Evolutionary conservation across 192 early-diverging fungal species (phyloP), one percentile per base, ranked within the genome.

Genomic region (Backusella macrospora): DNA sequence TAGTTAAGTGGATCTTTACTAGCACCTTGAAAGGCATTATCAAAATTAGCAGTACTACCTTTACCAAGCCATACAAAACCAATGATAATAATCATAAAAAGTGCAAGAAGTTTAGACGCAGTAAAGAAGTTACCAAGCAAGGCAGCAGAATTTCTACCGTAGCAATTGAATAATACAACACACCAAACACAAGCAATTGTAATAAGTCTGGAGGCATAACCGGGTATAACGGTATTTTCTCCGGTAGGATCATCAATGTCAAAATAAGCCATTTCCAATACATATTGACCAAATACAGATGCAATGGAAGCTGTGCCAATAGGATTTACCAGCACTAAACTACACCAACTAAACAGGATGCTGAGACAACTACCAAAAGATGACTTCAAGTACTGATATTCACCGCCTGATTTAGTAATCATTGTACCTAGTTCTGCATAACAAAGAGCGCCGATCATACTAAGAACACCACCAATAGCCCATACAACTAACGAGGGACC

Each of bases 351-450:
- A 78, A 93, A 78, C 42, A 80, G 78, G 70, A 91, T 63, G 72
- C 78, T 78, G 74, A 90, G 37, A 65, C 88, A 70, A 76, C 81
- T 67, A 73, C 92, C 91, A 72, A 81, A 91, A 2, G 90, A 84
- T 2, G 76, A 52, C 68, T 89, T 85, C 37, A 98, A 82, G 74
- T 96, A 98, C 16, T 90, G 89, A 83, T 94, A 91, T 64, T 96
- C 95, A 8, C 91, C 92, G 65, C 96, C 96, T 45, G 93, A 95
- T 14, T 80, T 76, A 5, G 92, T 92, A 62, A 94, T 90, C 82
- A 91, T 92, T 40, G 94, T 85, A 3, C 96, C 96, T 34, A 98
- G 83, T 80, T 98, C 96, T 16, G 93, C 91, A 75, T 96, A 98
- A 67, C 92, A 92, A 6, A 92, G 79, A 0, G 90, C 92, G 40